These are phyloP conservation scores for Kalmusia sp. DNA, from an alignment of 2,329 filamentous ascomycete genomes.

Conservation along the genomic window DNA sequence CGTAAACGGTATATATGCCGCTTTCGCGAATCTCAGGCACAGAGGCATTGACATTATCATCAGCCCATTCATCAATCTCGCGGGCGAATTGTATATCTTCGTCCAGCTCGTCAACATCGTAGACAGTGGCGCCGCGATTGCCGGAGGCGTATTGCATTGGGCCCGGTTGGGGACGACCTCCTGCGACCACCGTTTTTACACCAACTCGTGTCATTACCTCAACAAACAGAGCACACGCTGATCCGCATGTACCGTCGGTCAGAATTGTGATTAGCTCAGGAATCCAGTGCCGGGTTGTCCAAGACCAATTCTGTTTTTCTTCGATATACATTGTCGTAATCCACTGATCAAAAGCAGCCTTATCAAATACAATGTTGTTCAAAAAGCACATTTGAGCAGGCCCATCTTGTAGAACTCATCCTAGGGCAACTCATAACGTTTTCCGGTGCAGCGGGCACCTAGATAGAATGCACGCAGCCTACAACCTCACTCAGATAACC, in stretches of 20 bases:
- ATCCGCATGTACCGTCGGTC: conserved; percentile 63
- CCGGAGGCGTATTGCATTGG: conserved; percentile 68
- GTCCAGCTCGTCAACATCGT: conserved; percentile 40
- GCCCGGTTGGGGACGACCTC: conserved; percentile 60
- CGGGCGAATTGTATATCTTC: conserved; percentile 29
- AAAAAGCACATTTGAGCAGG: no score
- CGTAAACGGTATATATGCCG: conserved; percentile 30
- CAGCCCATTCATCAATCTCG: conserved; percentile 5
- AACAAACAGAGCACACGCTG: conserved; percentile 62
- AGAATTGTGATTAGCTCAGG: conserved; percentile 47
- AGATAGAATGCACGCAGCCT: no score
- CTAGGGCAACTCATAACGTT: no score
- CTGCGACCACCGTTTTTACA: conserved; percentile 61
- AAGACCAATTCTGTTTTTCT: conserved; percentile 5
- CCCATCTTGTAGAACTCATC: no score
- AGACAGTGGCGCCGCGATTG: conserved; percentile 59
- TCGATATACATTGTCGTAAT: conserved; percentile 6
- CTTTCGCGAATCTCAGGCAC: conserved; percentile 10
- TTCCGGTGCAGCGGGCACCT: no score
- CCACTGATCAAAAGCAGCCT: conserved; percentile 20
- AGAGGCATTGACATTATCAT: conserved; percentile 2
- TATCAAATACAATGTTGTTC: conserved; percentile 12
- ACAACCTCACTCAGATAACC: no score
- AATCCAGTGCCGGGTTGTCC: conserved; percentile 2
- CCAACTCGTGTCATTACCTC: conserved; percentile 58